These are phyloP conservation scores for Raffaelea ambrosiae DNA, from an alignment of 2,329 filamentous ascomycete genomes.

Conservation along the genomic window DNA sequence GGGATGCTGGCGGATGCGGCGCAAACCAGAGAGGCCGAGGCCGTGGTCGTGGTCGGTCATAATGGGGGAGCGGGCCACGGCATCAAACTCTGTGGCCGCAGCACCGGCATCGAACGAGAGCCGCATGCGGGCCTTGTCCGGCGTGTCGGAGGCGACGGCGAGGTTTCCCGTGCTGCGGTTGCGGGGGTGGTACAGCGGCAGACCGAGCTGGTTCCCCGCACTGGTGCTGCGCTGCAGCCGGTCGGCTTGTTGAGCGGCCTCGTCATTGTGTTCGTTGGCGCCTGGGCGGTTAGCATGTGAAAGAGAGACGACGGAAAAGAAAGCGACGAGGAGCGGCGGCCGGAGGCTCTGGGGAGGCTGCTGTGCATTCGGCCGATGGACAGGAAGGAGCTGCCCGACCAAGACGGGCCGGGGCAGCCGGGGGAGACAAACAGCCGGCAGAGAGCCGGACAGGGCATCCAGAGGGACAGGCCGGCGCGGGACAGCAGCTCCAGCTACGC, in stretches of 20 bases:
- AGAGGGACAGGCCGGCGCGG: neutral
- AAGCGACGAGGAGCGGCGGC: too few relatives aligned
- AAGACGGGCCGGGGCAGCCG: too few relatives aligned
- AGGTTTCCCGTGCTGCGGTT: constrained; percentile 60
- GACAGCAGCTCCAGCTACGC: neutral
- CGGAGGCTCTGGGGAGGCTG: too few relatives aligned
- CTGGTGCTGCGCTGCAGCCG: neutral
- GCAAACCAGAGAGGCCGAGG: constrained; percentile 74
- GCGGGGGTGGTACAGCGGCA: constrained; percentile 48
- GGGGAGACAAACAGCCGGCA: too few relatives aligned
- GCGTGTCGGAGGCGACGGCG: constrained; percentile 35
- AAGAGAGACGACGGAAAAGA: too few relatives aligned
- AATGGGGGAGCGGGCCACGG: constrained; percentile 72
- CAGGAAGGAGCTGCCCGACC: too few relatives aligned
- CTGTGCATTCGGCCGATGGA: too few relatives aligned
- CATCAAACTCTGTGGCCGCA: constrained; percentile 54
- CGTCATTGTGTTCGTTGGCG: neutral
- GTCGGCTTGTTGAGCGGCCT: neutral
- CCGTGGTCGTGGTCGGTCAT: constrained; percentile 83
- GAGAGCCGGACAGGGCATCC: too few relatives aligned
- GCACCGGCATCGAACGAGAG: constrained; percentile 70
- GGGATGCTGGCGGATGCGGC: constrained; percentile 86
- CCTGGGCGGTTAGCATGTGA: too few relatives aligned
- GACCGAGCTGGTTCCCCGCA: constrained; percentile 29
- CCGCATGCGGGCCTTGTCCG: constrained; percentile 55